These are phyloP conservation scores for Periconia macrospinosa DNA, from an alignment of 2,329 filamentous ascomycete species.

Conservation along the genomic window DNA sequence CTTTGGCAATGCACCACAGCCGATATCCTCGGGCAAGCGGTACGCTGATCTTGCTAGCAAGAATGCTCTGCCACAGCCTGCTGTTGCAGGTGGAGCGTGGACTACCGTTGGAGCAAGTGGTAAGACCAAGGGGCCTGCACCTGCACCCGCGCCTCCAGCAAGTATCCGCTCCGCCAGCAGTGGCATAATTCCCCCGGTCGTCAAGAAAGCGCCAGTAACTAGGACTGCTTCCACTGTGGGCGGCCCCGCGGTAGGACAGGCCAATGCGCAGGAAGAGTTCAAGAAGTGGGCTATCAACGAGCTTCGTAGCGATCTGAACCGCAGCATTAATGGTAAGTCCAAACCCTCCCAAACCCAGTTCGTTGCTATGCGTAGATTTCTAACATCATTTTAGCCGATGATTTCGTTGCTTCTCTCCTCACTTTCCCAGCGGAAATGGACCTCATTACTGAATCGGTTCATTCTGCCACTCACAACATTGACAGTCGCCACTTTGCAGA, in stretches of 20 bases:
- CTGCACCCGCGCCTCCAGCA: conserved; percentile 54
- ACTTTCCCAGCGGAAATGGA: conserved; percentile 75
- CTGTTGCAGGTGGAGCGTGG: conserved; percentile 67
- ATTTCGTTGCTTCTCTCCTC: conserved; percentile 76
- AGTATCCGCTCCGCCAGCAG: conserved; percentile 52
- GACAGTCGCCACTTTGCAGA: conserved; percentile 92
- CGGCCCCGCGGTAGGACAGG: conserved; percentile 46
- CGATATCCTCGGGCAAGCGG: conserved; percentile 68
- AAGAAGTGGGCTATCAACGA: conserved; percentile 87
- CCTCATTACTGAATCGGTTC: conserved; percentile 88
- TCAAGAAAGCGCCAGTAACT: conserved; percentile 58
- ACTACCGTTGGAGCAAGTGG: conserved; percentile 93
- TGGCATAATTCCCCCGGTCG: conserved; percentile 44
- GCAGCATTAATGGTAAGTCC: conserved; percentile 66
- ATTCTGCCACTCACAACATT: conserved; percentile 83
- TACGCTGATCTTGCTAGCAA: conserved; percentile 95
- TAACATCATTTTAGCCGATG: conserved; percentile 62
- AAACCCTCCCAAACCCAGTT: neutral
- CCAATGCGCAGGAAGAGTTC: conserved; percentile 84
- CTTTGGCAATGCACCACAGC: conserved; percentile 49
- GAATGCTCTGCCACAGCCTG: conserved; percentile 51
- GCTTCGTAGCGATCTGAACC: conserved; percentile 72
- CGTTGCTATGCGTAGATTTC: neutral
- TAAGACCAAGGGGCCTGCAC: conserved; percentile 77
- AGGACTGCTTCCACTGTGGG: conserved; percentile 51